Evolutionary conservation across 306 rosid genomes (phyloP), one percentile per base, ranked within the genome.

Genomic region (Fragaria vesca): DNA sequence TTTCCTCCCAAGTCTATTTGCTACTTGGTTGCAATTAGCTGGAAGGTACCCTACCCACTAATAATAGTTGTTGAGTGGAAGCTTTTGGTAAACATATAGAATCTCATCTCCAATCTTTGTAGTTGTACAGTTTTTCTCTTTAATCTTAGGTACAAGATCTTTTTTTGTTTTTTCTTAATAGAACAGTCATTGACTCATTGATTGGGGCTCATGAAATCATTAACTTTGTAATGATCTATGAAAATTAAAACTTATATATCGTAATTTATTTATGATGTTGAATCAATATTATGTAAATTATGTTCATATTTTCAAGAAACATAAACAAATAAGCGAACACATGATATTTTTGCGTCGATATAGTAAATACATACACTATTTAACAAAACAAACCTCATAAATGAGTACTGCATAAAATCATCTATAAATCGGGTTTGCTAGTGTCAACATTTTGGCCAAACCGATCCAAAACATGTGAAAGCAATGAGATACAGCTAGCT

Each of bases 21-120:
- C 66, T 72, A 73, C 50, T 85, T 81, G 89, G 85, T 88, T 90
- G 83, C 87, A 50, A 73, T 46, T 86, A 85, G 90, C 87, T 88
- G 90, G 83, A 88, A 50, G 42, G 48, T 77, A 55, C 91, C 89
- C 78, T 69, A 68, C 80, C 80, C 84, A 87, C 85, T 66, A 61
- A 68, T 50, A 77, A 24, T 80, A 50, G 82, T 76, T 78, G 82
- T 83, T 71, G 71, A 77, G 79, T 75, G 57, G 78, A 72, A 40
- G 55, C 68, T 54, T n/a, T 74, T 8, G 42, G 48, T 38, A 18
- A 65, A 17, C 21, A 38, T 38, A 66, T 42, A 18, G 47, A 66
- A 36, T 66, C 48, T 18, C 71, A 66, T 66, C 48, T 38, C 21
- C 20, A 1, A n/a, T 21, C 45, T 54, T 58, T 15, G 26, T 73